phyloP scores from a whole-genome alignment of 2,329 filamentous ascomycete genomes.

The Fusarium globosum region DNA sequence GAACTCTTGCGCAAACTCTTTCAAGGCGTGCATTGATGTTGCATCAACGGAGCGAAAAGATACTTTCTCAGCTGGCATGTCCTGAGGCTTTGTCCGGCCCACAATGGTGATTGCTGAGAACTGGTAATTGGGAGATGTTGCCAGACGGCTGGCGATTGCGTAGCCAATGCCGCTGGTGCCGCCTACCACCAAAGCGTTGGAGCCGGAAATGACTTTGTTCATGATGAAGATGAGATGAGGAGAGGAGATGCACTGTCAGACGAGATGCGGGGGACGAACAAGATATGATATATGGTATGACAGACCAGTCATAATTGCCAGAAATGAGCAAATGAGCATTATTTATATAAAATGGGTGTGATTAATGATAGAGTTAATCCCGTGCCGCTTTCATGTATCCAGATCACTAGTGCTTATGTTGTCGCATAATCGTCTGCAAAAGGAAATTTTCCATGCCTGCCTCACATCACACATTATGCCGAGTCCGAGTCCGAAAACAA shows the following conservation, averaged over 20 bases:
- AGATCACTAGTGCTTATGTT: neutral
- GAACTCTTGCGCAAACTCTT: constrained; percentile 44
- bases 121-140: constrained; percentile 32
- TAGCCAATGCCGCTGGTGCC: constrained; percentile 52
- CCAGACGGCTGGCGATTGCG: constrained; percentile 50
- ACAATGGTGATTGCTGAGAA: constrained; percentile 47
- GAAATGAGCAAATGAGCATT: neutral
- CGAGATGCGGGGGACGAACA: neutral
- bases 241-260: neutral
- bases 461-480: neutral
- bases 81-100: constrained; percentile 46
- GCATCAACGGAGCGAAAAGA: constrained; percentile 48
- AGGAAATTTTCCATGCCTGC: neutral
- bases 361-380: neutral
- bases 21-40: constrained; percentile 48
- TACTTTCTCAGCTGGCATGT: constrained; percentile 47
- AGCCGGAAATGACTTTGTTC: neutral
- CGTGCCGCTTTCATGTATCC: neutral
- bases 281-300: neutral
- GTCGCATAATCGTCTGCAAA: neutral
- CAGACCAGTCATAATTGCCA: no score
- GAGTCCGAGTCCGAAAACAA: neutral
- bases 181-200: constrained; percentile 49
- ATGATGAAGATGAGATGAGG: neutral
- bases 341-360: accelerated